phyloP scores from a whole-genome alignment of 305 asterid species.

The Fraxinus baroniana region DNA sequence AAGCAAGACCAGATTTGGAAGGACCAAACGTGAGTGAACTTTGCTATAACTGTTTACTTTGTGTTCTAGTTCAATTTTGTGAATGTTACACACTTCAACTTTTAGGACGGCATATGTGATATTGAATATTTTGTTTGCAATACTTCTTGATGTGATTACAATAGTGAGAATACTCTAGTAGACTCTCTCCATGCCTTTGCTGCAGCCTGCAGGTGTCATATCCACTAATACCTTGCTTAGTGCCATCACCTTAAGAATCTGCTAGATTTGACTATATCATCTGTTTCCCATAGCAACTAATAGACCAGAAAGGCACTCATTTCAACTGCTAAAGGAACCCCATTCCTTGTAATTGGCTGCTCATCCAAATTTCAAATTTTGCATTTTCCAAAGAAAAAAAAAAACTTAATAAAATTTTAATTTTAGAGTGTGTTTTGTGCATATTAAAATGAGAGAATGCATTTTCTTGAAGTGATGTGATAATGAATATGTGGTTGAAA shows the following conservation, averaged over 20 bases:
- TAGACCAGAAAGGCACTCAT: background rate
- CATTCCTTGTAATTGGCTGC: background rate
- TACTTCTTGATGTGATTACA: background rate
- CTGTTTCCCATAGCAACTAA: background rate
- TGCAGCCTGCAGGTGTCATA: background rate
- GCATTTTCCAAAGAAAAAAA: background rate
- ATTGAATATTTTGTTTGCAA: background rate
- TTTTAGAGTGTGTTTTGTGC: too few species aligned
- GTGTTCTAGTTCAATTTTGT: slow-evolving; percentile 9
- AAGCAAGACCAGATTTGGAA: slow-evolving; percentile 99
- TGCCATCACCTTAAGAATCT: background rate
- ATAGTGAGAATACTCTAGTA: background rate
- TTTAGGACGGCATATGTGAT: background rate
- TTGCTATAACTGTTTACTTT: slow-evolving; percentile 19
- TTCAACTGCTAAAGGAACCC: background rate
- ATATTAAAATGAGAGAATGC: too few species aligned
- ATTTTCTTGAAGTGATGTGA: too few species aligned
- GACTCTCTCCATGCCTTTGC: background rate
- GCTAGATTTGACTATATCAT: background rate
- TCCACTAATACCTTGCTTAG: background rate
- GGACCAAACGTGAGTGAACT: slow-evolving; percentile 90
- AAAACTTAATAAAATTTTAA: background rate
- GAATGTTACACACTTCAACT: background rate
- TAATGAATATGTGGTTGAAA: too few species aligned
- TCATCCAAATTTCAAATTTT: background rate